Base-by-base conservation (phyloP, 2,329 filamentous ascomycete genomes). In the Aspergillus hiratsukae region DNA sequence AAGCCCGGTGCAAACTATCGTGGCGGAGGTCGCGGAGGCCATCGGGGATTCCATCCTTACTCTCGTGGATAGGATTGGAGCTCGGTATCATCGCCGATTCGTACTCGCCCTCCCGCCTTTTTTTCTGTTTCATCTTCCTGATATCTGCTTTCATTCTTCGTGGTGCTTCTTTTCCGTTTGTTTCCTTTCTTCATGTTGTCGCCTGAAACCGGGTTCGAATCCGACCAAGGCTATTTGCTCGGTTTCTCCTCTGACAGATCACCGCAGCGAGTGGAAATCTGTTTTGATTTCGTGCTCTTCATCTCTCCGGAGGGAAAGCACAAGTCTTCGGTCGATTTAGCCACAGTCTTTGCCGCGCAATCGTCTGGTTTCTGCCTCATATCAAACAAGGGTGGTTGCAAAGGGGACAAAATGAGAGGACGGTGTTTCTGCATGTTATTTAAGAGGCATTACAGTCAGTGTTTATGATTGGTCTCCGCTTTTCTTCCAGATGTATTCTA, bases 1-100 rank as follows among this genome's bases (percentile, higher is more conserved):
- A 89, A 88, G 69, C 91, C 92, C 1, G 91, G 92, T 17, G 91
- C 90, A 1, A 96, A 96, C 76, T 97, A 97, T 73, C 87, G 93
- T 43, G 93, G 94, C 53, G 93, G 93, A 52, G 91, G 93, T 19
- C 81, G 90, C 59, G 89, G 90, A 58, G 84, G 86, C 51, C 75
- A 81, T 74, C 79, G 90, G 28, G 90, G 89, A 3, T 96, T 84
- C 75, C 90, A 95, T 71, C 91, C 91, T 31, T 96, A 96, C 75
- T 76, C 81, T 48, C 74, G 80, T 28, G 61, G 64, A 52, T 71
- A 62, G 58, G 45, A 17, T 27, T 31, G 27, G 45, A 48, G 11
- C 7, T 28, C 41, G 27, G 31, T 45, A 21, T 45, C 25, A 19
- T 21, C 35, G 29, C 23, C 43, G 40, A 17, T 37, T 37, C 31